Base-by-base conservation (phyloP, 768 basidiomycete species). In the Lactarius hatsudake region DNA sequence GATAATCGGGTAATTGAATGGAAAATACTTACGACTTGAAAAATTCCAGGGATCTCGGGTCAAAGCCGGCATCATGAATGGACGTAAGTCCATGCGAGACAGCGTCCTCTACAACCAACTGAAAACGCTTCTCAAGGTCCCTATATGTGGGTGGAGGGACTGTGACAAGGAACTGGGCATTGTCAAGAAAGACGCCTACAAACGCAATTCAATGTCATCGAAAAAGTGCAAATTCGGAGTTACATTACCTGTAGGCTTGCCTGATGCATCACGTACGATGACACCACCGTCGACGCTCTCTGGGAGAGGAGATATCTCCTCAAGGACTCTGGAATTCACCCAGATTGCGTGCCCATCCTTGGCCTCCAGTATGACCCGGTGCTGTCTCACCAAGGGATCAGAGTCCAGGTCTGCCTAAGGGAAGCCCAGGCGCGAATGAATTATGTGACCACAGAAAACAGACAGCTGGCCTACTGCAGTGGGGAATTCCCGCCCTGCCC, bases 291-390 rank as follows among this genome's bases (percentile, higher is more conserved):
- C 89, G 1, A 96, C 83, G 28, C 78, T 73, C 8, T 83, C 79
- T 2, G 94, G 91, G 28, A 93, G 81, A 18, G 87, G 85, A 10
- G 80, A 76, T 71, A 90, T 87, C 1, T 72, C 70, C 64, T 82
- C 77, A 3, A 96, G 78, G 2, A 87, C 84, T 55, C 77, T 81
- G 5, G 80, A 79, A 5, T 92, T 94, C 15, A 93, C 86, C 95
- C 95, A 96, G 7, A 92, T 79, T 0, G 92, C 93, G 76, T 96
- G 95, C 7, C 88, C 88, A 75, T 97, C 95, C 67, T 95, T 91
- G 74, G 93, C 87, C 70, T 90, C 88, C 20, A 96, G 81, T 18
- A 91, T 80, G 48, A 97, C 86, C 0, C 87, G 87, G 17, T 91
- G 83, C 26, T 86, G 88, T 55, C 78, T 78, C 23, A 96, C 80